Base-by-base conservation (phyloP, 2,329 filamentous ascomycete genomes). In the Periconia sp. region DNA sequence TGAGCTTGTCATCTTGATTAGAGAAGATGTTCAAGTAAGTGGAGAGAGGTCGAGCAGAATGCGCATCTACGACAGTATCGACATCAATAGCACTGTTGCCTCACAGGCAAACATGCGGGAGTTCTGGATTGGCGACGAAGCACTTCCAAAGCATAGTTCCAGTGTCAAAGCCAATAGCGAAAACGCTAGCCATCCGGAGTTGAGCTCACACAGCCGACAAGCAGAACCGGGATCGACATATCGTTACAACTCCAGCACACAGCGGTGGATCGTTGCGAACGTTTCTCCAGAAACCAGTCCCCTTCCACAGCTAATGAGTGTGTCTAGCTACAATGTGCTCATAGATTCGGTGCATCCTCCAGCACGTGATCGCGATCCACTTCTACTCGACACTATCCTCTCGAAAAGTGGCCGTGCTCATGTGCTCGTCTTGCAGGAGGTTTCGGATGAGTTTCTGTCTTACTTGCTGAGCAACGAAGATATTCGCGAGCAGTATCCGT, bases 371-470 rank as follows among this genome's bases (percentile, higher is more conserved):
- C 66, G 76, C 31, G 69, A 77, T 57, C 62, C 72, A 5, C 61
- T 72, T 18, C 57, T 79, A 18, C 54, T 75, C 20, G 47, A 66
- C 17, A 69, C 66, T 3, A 63, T 79, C 31, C 58, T 74, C 13
- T 69, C 69, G 0, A 51, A 70, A 6, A 55, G 59, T 35, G 71
- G 70, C 10, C 57, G 62, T 40, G 70, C 74, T 2, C 72, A 77
- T 50, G 59, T 79, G 18, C 50, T 79, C 1, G 69, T 76, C 2
- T 75, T 89, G 6, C 80, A 89, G 64, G 86, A 88, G 70, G 82
- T 88, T 1, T 86, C 85, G 0, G 85, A 88, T 56, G 77, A 83
- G 41, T 87, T 88, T 55, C 77, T 89, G 0, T 76, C 77, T 0
- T 79, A 78, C 52, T 72, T 89, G 0, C 79, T 88, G 1, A 61